Conservation (phyloP, 257 asterid species). For the Plectranthus barbatus region DNA sequence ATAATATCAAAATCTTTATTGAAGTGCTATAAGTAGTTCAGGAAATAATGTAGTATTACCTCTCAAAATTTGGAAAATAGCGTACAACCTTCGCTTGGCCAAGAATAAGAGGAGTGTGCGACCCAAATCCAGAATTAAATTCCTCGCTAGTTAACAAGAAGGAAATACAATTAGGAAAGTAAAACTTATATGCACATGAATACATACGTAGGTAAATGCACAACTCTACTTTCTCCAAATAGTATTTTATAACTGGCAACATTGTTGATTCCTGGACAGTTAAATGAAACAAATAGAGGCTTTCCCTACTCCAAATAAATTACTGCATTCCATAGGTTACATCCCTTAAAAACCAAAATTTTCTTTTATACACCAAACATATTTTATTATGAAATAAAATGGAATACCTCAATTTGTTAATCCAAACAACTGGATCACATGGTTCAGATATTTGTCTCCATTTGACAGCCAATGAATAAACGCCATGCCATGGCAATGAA, state of each 20-base stretch:
- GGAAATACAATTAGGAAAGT: slow-evolving; percentile 13
- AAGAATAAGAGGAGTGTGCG: slow-evolving; percentile 76
- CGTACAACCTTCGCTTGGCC: slow-evolving; percentile 90
- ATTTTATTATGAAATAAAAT: not conserved
- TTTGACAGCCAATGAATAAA: slow-evolving; percentile 80
- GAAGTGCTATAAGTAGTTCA: not conserved
- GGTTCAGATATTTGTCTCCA: slow-evolving; percentile 99
- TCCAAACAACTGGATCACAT: slow-evolving; percentile 93
- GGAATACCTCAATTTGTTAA: slow-evolving; percentile 78
- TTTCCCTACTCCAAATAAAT: too few species aligned
- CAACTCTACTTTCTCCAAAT: not conserved
- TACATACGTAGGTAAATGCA: not conserved
- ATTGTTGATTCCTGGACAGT: not conserved
- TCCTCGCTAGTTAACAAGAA: slow-evolving; percentile 56
- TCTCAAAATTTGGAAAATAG: slow-evolving; percentile 62
- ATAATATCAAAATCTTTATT: not conserved
- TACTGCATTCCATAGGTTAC: too few species aligned
- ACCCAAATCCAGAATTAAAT: slow-evolving; percentile 80
- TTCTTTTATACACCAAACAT: not conserved
- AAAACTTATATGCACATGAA: not conserved
- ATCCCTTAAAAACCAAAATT: not conserved
- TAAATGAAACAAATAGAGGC: not conserved
- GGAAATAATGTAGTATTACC: slow-evolving; percentile 38
- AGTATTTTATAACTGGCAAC: not conserved
- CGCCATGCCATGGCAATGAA: slow-evolving; percentile 71